A percentile compares a stretch with the other conserved stretches of the same genome.
Conservation (phyloP, 352 stramenopile species). For the Globisporangium nunn region DNA sequence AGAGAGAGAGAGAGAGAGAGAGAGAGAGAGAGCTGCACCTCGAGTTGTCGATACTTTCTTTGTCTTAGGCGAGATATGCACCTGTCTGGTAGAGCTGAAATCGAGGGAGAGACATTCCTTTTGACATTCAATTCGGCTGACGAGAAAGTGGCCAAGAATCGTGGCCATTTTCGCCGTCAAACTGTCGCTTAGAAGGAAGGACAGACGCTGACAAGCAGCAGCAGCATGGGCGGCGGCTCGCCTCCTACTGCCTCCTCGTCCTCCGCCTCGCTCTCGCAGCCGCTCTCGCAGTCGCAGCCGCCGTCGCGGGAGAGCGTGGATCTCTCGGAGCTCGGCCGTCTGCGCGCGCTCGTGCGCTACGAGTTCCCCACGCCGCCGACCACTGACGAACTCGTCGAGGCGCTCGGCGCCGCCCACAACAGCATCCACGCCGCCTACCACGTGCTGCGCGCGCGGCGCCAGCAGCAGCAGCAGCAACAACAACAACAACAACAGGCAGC, state of each 20-base stretch:
- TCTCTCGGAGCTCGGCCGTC: conserved; percentile 40
- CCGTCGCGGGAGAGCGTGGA: conserved; percentile 13
- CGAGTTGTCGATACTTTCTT: too few relatives aligned
- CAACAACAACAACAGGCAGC: background rate
- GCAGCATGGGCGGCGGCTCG: conserved; percentile 13
- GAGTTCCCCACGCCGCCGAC: conserved; percentile 46
- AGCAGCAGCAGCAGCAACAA: conserved; percentile 9
- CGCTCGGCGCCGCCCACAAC: conserved; percentile 36
- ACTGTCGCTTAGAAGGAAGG: background rate
- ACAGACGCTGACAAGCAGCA: background rate
- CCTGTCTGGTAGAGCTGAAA: background rate
- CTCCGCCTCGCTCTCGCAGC: conserved; percentile 1
- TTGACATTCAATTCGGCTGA: too few relatives aligned
- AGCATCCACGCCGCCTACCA: conserved; percentile 40
- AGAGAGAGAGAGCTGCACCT: background rate
- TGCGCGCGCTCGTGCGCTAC: conserved; percentile 52
- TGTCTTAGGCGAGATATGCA: background rate
- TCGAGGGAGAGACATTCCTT: background rate
- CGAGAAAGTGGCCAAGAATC: background rate
- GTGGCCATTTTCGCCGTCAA: background rate
- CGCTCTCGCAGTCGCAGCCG: conserved; percentile 7
- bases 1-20: too few relatives aligned
- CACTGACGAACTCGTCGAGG: conserved; percentile 37
- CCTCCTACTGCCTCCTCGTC: background rate
- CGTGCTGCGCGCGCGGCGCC: conserved; percentile 35